Base-by-base conservation (phyloP, 306 rosid species). In the Fragaria nilgerrensis region DNA sequence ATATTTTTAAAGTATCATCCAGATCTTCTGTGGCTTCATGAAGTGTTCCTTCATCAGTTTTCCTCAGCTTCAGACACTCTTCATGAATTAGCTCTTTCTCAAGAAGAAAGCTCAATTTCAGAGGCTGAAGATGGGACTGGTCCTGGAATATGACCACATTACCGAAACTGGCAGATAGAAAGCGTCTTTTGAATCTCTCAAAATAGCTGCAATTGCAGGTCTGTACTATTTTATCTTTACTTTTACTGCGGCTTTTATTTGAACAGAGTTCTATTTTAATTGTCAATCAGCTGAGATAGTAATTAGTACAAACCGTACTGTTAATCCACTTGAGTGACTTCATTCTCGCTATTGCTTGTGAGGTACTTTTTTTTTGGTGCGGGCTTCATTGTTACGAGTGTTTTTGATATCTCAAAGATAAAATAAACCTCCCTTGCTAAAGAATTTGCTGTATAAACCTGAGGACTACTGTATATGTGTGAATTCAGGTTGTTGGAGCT, bases 11-110 rank as follows among this genome's bases (percentile, higher is more conserved):
- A 84, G 89, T 94, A 87, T 78, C 96, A 90, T 74, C 89, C 84
- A 37, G 96, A 88, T 87, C 97, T 95, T 80, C 85, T 90, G 65
- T 95, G 98, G 98, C 97, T 95, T 84, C 98, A 95, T 77, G 92
- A 92, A 82, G 75, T 95, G 86, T 92, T 88, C 79, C 97, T 95
- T 78, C 90, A 89, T 79, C 97, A 89, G 59, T 95, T 90, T 86
- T 86, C 86, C 59, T 80, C 92, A 68, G 98, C 97, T 81, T 92
- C 98, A 19, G 96, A 95, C 72, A 92, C 89, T 70, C 97, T 95
- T 76, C 97, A 95, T 86, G 77, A 17, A 43, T 82, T 90, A 81
- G 93, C 98, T 82, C 96, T 92, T 76, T 74, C 92, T 76, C 92
- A 86, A 89, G 82, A 80, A 69, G 84, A 87, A 45, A 83, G 49